A percentile compares a stretch with the other conserved stretches of the same genome.
These are phyloP conservation scores for Sugiyamaella lignohabitans DNA, from an alignment of 805 yeast species.

Conservation along the genomic window DNA sequence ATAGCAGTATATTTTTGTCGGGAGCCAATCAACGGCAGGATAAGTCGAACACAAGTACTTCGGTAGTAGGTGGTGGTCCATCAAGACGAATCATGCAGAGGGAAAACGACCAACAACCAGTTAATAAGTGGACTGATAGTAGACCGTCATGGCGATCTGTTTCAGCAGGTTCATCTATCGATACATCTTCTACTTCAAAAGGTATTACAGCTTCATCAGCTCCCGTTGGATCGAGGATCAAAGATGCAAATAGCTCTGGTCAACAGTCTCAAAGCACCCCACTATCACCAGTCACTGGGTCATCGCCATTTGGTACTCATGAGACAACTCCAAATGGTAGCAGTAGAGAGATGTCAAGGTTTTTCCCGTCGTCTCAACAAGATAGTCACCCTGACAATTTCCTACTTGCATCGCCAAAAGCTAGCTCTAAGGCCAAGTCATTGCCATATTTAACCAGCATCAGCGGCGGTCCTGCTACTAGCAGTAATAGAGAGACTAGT, in stretches of 20 bases:
- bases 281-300: conserved; percentile 2
- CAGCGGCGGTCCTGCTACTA: background rate
- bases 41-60: background rate
- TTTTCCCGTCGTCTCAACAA: conserved; percentile 16
- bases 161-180: background rate
- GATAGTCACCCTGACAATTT: background rate
- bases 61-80: background rate
- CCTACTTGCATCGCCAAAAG: background rate
- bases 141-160: conserved; percentile 5
- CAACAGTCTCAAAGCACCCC: conserved; percentile 1
- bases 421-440: background rate
- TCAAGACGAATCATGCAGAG: background rate
- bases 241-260: background rate
- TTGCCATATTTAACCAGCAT: no score
- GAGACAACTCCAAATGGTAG: conserved; percentile 9
- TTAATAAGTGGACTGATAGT: background rate
- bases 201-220: background rate
- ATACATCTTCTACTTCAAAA: background rate
- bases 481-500: conserved; percentile 1
- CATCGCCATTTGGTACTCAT: conserved; percentile 4
- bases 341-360: conserved; percentile 13
- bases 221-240: no score
- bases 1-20: background rate
- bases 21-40: background rate
- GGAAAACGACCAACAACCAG: no score